phyloP scores from a whole-genome alignment of 2,329 filamentous ascomycete genomes.

The Canariomyces notabilis region DNA sequence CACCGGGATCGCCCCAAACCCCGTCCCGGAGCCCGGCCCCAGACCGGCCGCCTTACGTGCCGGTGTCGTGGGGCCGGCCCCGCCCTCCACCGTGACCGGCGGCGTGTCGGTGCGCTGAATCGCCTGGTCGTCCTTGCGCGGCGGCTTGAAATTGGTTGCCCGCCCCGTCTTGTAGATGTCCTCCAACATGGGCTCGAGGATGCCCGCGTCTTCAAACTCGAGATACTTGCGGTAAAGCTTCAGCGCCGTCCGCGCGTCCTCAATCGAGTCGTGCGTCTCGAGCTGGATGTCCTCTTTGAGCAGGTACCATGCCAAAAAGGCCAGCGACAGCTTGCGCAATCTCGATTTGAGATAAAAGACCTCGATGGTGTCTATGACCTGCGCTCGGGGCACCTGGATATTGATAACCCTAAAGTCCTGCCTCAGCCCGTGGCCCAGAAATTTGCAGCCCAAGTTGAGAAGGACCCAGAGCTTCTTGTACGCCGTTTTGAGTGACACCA shows the following conservation, averaged over 20 bases:
- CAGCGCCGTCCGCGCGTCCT: constrained; percentile 86
- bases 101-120: constrained; percentile 50
- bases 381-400: constrained; percentile 83
- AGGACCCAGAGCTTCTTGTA: constrained; percentile 99
- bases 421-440: constrained; percentile 87
- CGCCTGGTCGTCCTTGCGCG: constrained; percentile 41
- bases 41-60: constrained; percentile 14
- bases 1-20: constrained; percentile 12
- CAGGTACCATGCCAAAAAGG: constrained; percentile 86
- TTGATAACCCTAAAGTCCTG: constrained; percentile 98
- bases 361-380: constrained; percentile 92
- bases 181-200: constrained; percentile 76
- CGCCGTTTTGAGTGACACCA: constrained; percentile 81
- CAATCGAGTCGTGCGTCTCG: constrained; percentile 89
- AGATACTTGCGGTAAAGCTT: constrained; percentile 85
- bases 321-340: constrained; percentile 80
- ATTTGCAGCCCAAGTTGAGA: constrained; percentile 87
- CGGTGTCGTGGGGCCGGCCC: constrained; percentile 18
- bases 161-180: constrained; percentile 65
- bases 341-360: constrained; percentile 80
- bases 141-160: constrained; percentile 48
- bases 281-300: constrained; percentile 92
- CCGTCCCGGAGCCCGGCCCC: neutral
- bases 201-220: constrained; percentile 81
- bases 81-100: constrained; percentile 34